Conservation (phyloP, 768 basidiomycete genomes). For the Trametes maxima region DNA sequence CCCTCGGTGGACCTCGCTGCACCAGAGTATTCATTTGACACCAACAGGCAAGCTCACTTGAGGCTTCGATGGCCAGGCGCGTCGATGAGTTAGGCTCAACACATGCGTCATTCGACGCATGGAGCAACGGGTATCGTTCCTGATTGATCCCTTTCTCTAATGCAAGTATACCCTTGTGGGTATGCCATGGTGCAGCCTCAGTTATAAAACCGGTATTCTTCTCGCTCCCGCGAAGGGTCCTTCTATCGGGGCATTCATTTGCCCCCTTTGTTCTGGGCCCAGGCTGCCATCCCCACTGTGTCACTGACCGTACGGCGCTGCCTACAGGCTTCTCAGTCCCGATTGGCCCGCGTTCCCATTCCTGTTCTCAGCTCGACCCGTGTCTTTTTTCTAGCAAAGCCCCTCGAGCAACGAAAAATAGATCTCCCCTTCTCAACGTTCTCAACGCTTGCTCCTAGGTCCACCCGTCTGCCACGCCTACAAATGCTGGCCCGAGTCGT, state of each 20-base stretch:
- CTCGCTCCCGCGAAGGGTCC: slow-evolving; percentile 18
- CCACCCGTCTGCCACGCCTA: slow-evolving; percentile 11
- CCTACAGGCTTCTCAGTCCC: slow-evolving; percentile 11
- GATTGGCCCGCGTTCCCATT: slow-evolving; percentile 5
- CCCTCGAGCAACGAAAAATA: slow-evolving; percentile 4
- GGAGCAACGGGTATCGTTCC: background rate
- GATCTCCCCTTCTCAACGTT: slow-evolving; percentile 21
- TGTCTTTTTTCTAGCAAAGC: background rate
- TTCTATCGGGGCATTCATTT: slow-evolving; percentile 3
- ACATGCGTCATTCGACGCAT: slow-evolving; percentile 1
- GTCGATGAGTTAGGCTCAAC: background rate
- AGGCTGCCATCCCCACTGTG: slow-evolving; percentile 7
- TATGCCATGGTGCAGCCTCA: slow-evolving; percentile 6
- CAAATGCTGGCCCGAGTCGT: slow-evolving; percentile 18
- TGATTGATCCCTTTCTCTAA: background rate
- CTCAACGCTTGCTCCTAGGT: background rate
- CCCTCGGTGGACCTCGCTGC: background rate
- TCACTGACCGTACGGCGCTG: slow-evolving; percentile 5
- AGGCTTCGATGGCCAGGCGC: background rate
- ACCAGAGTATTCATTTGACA: background rate
- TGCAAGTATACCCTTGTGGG: slow-evolving; percentile 8
- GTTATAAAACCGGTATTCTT: slow-evolving; percentile 7
- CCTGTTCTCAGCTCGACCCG: slow-evolving; percentile 4
- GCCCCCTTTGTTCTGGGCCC: slow-evolving; percentile 18
- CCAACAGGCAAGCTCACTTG: background rate